Conservation (phyloP, 2,329 filamentous ascomycete species). For the Fusarium sp. region DNA sequence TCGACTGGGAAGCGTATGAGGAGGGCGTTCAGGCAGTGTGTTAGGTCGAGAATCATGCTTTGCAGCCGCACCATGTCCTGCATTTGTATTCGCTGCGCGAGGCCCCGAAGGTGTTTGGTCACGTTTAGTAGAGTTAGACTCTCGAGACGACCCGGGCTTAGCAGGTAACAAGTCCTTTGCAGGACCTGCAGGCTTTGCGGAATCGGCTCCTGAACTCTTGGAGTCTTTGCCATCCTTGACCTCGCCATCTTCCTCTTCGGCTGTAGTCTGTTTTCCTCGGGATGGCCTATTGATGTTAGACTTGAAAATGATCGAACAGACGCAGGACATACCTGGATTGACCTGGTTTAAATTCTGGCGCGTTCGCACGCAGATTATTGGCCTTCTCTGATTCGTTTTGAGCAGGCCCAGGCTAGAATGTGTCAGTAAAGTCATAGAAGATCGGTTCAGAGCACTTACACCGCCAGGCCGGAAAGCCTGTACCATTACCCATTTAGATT, state of each 20-base stretch:
- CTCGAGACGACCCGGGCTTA: conserved; percentile 48
- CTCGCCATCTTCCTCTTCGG: conserved; percentile 78
- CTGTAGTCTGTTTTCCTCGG: conserved; percentile 42
- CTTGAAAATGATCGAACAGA: background rate
- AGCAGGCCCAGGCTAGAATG: conserved; percentile 45
- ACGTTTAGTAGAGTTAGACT: conserved; percentile 45
- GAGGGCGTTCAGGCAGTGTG: conserved; percentile 53
- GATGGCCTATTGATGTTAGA: conserved; percentile 29
- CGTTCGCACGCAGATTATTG: conserved; percentile 67
- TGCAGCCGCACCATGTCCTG: conserved; percentile 24
- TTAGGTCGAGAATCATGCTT: conserved; percentile 50
- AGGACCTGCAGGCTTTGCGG: conserved; percentile 22
- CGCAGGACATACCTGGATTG: conserved; percentile 52
- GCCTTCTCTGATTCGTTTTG: conserved; percentile 49
- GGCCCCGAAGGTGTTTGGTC: conserved; percentile 42
- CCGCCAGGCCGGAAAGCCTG: conserved; percentile 77
- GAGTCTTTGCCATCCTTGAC: conserved; percentile 69
- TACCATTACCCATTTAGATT: conserved; percentile 78
- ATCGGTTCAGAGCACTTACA: conserved; percentile 55
- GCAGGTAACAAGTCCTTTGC: conserved; percentile 52
- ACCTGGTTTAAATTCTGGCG: conserved; percentile 73
- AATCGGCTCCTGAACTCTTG: conserved; percentile 35
- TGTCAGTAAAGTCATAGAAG: conserved; percentile 33
- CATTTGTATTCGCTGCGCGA: conserved; percentile 46
- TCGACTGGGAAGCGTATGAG: conserved; percentile 64